phyloP scores from a whole-genome alignment of 1,139 yeast genomes.

The Diutina pseudorugosa region DNA sequence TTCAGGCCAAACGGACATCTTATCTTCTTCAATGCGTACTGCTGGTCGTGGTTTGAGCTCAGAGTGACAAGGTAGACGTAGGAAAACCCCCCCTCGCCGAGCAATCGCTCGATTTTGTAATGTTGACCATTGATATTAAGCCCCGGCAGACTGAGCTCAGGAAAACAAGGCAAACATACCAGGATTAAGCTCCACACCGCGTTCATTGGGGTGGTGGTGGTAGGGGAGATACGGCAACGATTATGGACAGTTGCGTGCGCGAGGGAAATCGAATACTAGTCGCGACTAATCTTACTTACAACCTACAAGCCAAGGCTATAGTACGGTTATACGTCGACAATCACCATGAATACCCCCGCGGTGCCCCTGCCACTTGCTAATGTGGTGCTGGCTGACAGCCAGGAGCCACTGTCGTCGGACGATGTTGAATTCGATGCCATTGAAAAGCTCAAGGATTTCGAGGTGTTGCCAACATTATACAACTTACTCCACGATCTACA shows the following conservation, averaged over 20 bases:
- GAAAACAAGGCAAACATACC: conserved; percentile 32
- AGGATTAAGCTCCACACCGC: conserved; percentile 16
- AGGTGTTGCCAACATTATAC: conserved; percentile 29
- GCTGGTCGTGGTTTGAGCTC: conserved; percentile 34
- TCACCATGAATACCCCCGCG: conserved; percentile 2
- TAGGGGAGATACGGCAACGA: neutral
- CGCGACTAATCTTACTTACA: too few relatives aligned
- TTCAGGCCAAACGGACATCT: conserved; percentile 81
- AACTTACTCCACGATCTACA: conserved; percentile 23
- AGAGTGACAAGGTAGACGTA: conserved; percentile 67
- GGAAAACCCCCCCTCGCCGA: conserved; percentile 88
- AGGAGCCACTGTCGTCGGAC: conserved; percentile 5
- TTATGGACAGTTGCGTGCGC: neutral
- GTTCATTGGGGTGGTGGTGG: too few relatives aligned
- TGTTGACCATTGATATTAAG: conserved; percentile 36
- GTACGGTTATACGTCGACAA: too few relatives aligned
- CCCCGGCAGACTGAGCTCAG: conserved; percentile 26
- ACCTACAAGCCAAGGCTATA: too few relatives aligned
- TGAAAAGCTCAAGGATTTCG: conserved; percentile 18
- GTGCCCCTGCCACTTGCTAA: neutral
- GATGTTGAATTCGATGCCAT: conserved; percentile 11
- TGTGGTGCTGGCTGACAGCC: conserved; percentile 7
- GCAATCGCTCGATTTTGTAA: conserved; percentile 48
- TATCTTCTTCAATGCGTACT: conserved; percentile 73
- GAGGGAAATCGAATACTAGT: neutral